Evolutionary conservation across 495 filamentous ascomycete genomes (phyloP).

Genomic region (Trichoderma gamsii): DNA sequence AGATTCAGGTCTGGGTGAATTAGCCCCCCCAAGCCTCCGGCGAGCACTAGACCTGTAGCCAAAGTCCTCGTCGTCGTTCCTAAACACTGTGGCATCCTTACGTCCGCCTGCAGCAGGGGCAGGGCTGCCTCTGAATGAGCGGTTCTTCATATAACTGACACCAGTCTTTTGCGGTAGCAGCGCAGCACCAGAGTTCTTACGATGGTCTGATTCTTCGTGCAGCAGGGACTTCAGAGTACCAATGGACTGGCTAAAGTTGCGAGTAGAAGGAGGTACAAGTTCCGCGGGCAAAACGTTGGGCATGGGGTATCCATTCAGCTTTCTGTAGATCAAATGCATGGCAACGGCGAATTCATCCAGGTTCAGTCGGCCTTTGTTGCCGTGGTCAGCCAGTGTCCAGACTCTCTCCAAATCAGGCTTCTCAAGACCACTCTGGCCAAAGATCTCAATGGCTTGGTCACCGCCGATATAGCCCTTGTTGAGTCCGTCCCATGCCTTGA

Average conservation of each 20-base stretch:
- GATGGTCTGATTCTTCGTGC: conserved; percentile 78
- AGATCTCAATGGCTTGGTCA: conserved; percentile 92
- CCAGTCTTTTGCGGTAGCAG: conserved; percentile 94
- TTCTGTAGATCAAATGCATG: conserved; percentile 98
- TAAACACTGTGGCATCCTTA: conserved; percentile 95
- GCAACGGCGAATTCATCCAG: conserved; percentile 98
- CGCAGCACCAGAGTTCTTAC: conserved; percentile 77
- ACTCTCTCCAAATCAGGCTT: conserved; percentile 84
- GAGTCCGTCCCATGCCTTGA: conserved; percentile 95
- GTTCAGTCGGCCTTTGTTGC: conserved; percentile 88
- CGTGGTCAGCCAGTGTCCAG: conserved; percentile 91
- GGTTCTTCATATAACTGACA: conserved; percentile 92
- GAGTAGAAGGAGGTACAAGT: conserved; percentile 91
- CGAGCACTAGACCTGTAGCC: conserved; percentile 93
- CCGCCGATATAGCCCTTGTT: conserved; percentile 90
- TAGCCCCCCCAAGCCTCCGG: conserved; percentile 65
- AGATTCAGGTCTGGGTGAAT: conserved; percentile 67
- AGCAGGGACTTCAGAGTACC: conserved; percentile 88
- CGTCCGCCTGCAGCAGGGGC: conserved; percentile 44
- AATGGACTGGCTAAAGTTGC: conserved; percentile 86
- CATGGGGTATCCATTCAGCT: conserved; percentile 89
- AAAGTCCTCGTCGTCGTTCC: conserved; percentile 85
- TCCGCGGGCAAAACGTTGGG: conserved; percentile 89
- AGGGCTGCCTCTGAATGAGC: conserved; percentile 69
- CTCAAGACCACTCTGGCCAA: conserved; percentile 90